Evolutionary conservation across 2,329 filamentous ascomycete species (phyloP).

Genomic region (Cordyceps farinosa): DNA sequence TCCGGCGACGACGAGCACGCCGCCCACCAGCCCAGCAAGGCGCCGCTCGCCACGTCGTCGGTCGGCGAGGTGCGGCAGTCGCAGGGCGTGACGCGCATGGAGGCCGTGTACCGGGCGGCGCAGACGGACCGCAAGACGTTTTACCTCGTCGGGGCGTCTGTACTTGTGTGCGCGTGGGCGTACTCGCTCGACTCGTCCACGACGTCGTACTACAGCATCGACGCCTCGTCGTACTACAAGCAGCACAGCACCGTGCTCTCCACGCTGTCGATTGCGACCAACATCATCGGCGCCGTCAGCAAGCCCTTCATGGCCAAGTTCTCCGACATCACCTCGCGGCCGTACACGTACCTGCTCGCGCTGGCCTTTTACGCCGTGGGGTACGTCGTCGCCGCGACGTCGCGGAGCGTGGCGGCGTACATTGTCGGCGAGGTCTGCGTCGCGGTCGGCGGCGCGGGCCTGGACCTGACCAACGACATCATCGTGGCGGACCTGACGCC

Average conservation of each 20-base stretch:
- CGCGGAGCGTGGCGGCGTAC: slow-evolving; percentile 49
- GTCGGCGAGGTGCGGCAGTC: slow-evolving; percentile 24
- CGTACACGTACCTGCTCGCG: slow-evolving; percentile 56
- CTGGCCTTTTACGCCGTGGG: slow-evolving; percentile 53
- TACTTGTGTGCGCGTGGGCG: slow-evolving; percentile 31
- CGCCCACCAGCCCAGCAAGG: slow-evolving; percentile 11
- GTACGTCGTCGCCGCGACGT: slow-evolving; percentile 55
- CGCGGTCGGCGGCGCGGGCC: slow-evolving; percentile 54
- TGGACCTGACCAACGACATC: slow-evolving; percentile 59
- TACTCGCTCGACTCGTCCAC: slow-evolving; percentile 31
- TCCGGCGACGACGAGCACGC: background rate
- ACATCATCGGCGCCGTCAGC: slow-evolving; percentile 47
- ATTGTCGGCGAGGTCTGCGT: slow-evolving; percentile 56
- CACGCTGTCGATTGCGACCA: slow-evolving; percentile 29
- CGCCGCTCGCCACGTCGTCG: slow-evolving; percentile 21
- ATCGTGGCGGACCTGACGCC: slow-evolving; percentile 61
- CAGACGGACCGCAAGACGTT: slow-evolving; percentile 25
- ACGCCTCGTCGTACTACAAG: slow-evolving; percentile 28
- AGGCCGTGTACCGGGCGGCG: slow-evolving; percentile 29
- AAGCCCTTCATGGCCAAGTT: slow-evolving; percentile 61
- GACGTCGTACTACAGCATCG: slow-evolving; percentile 29
- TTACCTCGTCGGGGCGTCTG: slow-evolving; percentile 28
- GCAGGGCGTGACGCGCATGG: slow-evolving; percentile 29
- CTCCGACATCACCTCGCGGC: slow-evolving; percentile 58
- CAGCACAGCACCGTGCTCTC: slow-evolving; percentile 29